A percentile compares a stretch with the other conserved stretches of the same genome.
These are phyloP conservation scores for Globisporangium barbulae DNA, from an alignment of 352 stramenopile species.

Conservation along the genomic window DNA sequence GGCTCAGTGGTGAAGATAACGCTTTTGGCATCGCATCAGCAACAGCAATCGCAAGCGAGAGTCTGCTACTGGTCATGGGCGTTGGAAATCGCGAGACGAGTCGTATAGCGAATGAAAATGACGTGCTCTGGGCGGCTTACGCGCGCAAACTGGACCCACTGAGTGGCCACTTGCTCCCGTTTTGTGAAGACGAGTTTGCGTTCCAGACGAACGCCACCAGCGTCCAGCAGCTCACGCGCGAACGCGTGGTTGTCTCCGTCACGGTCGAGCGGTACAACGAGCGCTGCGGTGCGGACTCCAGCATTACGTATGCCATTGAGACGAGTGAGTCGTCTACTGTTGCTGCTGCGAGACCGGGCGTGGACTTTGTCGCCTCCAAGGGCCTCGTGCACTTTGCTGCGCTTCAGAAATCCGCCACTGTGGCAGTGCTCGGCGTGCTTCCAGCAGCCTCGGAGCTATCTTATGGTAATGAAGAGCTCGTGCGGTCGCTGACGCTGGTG, in stretches of 20 bases:
- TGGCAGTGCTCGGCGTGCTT: conserved; percentile 26
- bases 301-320: conserved; percentile 7
- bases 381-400: conserved; percentile 24
- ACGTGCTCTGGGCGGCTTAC: background rate
- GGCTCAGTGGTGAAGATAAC: conserved; percentile 1
- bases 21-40: conserved; percentile 2
- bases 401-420: conserved; percentile 18
- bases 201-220: conserved; percentile 10
- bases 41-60: background rate
- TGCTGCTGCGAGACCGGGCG: conserved; percentile 6
- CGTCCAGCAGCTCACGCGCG: conserved; percentile 9
- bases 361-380: conserved; percentile 26
- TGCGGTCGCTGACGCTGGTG: conserved; percentile 11
- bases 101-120: background rate
- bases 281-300: conserved; percentile 16
- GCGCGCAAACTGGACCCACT: conserved; percentile 2
- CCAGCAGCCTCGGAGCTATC: conserved; percentile 8
- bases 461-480: background rate
- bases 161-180: background rate
- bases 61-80: conserved; percentile 8
- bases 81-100: background rate
- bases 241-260: conserved; percentile 4
- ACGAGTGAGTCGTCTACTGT: conserved; percentile 13
- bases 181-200: conserved; percentile 13
- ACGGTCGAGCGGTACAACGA: background rate